Base-by-base conservation (phyloP, 495 filamentous ascomycete species). In the Aspergillus wentii region DNA sequence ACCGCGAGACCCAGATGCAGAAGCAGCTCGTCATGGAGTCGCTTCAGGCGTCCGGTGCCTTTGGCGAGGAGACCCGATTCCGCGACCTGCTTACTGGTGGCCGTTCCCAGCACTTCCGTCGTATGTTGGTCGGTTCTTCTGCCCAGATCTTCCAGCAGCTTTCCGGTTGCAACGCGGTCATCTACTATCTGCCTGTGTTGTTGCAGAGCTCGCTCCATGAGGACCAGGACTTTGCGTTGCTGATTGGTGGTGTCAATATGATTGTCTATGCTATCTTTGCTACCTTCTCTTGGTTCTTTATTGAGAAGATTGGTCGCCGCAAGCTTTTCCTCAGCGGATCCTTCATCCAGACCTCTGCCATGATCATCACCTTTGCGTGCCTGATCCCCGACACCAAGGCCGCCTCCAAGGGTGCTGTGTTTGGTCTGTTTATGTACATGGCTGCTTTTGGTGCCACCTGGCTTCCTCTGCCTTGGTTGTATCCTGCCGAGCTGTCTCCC, bases 71-170 rank as follows among this genome's bases (percentile, higher is more conserved):
- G 20, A 56, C 62, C 21, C 48, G 44, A 14, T 66, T 59, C 51
- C 51, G 55, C 3, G 67, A 66, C 28, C 56, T 72, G 3, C 41
- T 69, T 16, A 68, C 66, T 17, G 57, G 60, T 17, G 69, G 69
- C 30, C 59, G 57, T 27, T 58, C 57, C 16, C 69, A 72, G 39
- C 67, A 72, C 36, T 52, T 71, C 40, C 66, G 66, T 20, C 66
- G 67, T 15, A 75, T 73, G 67, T 30, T 72, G 27, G 56, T 74
- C 41, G 71, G 69, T 18, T 66, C 67, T 9, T 79, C 75, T 14
- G 78, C 79, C 3, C 87, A 92, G 62, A 71, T 92, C 46, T 84
- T 90, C 66, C 86, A 92, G 58, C 87, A 94, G 49, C 66, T 90
- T 21, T 76, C 78, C 38, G 68, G 68, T 15, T 88, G 84, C 68